Evolutionary conservation across 2,329 filamentous ascomycete species (phyloP).

Genomic region (Colletotrichum higginsianum): DNA sequence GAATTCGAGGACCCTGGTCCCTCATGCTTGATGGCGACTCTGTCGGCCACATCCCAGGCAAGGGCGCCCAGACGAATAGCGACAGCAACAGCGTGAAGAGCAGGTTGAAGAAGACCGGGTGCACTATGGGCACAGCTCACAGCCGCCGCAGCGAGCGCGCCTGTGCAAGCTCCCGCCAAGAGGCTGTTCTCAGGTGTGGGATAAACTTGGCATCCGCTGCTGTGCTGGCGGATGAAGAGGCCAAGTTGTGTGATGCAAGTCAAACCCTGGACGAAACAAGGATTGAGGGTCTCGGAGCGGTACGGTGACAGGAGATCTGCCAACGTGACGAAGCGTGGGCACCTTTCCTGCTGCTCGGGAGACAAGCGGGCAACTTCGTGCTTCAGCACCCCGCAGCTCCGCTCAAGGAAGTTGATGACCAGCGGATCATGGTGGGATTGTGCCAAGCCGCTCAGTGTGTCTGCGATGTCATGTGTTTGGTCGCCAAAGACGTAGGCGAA

Average conservation of each 20-base stretch:
- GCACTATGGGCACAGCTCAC: slow-evolving; percentile 25
- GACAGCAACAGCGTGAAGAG: slow-evolving; percentile 10
- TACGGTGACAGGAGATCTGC: slow-evolving; percentile 6
- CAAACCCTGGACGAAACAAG: slow-evolving; percentile 15
- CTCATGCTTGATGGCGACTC: background rate
- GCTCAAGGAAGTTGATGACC: slow-evolving; percentile 15
- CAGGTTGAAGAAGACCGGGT: background rate
- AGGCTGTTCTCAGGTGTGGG: background rate
- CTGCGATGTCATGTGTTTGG: slow-evolving; percentile 25
- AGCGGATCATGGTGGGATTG: slow-evolving; percentile 21
- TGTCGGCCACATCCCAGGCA: slow-evolving; percentile 4
- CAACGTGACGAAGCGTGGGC: slow-evolving; percentile 9
- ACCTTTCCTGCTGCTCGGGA: slow-evolving; percentile 10
- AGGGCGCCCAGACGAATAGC: slow-evolving; percentile 13
- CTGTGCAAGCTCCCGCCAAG: slow-evolving; percentile 16
- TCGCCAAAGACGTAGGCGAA: slow-evolving; percentile 26
- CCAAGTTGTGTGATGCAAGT: slow-evolving; percentile 28
- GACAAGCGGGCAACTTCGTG: slow-evolving; percentile 14
- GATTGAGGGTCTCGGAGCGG: background rate
- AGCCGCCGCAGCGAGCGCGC: slow-evolving; percentile 21
- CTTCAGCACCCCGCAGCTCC: slow-evolving; percentile 23
- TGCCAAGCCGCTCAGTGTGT: background rate
- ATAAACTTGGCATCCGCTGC: slow-evolving; percentile 23
- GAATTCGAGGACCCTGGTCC: too few species aligned
- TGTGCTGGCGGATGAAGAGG: slow-evolving; percentile 28